phyloP scores from a whole-genome alignment of 495 filamentous ascomycete genomes.

The Aspergillus ellipticus region DNA sequence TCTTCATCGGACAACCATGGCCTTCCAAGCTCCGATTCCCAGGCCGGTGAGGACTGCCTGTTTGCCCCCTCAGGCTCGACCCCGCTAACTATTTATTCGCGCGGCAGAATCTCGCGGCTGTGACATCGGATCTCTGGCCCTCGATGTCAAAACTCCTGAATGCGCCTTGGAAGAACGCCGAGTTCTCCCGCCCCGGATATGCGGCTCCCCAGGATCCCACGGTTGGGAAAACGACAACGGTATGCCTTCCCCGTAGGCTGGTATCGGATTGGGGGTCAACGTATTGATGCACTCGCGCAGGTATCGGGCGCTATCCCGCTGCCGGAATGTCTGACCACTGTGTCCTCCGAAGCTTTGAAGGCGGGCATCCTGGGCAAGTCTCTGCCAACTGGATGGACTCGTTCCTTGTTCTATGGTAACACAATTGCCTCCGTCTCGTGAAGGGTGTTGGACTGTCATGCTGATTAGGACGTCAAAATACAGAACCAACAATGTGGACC shows the following conservation, averaged over 20 bases:
- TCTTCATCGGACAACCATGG: slow-evolving; percentile 42
- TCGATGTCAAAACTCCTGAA: slow-evolving; percentile 39
- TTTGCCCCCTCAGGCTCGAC: neutral
- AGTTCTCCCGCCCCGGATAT: slow-evolving; percentile 19
- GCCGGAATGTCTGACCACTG: slow-evolving; percentile 28
- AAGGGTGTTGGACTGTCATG: neutral
- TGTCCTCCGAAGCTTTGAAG: slow-evolving; percentile 27
- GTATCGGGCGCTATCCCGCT: slow-evolving; percentile 13
- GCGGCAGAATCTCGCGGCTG: slow-evolving; percentile 33
- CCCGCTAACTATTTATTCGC: slow-evolving; percentile 13
- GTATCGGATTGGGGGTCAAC: neutral
- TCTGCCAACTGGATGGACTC: slow-evolving; percentile 15
- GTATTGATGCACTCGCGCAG: slow-evolving; percentile 7
- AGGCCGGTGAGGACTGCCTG: slow-evolving; percentile 32
- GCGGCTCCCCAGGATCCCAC: slow-evolving; percentile 16
- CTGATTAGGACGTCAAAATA: neutral
- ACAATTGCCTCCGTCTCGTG: neutral
- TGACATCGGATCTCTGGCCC: slow-evolving; percentile 44
- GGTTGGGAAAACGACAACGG: slow-evolving; percentile 12
- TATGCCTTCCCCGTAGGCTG: slow-evolving; percentile 10
- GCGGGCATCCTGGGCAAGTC: slow-evolving; percentile 16
- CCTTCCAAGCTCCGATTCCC: slow-evolving; percentile 42
- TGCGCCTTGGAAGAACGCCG: slow-evolving; percentile 32
- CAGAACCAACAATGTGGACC: slow-evolving; percentile 22
- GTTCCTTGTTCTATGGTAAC: slow-evolving; percentile 20